Base-by-base conservation (phyloP, 2,329 filamentous ascomycete genomes). In the Pseudocercospora cruenta region DNA sequence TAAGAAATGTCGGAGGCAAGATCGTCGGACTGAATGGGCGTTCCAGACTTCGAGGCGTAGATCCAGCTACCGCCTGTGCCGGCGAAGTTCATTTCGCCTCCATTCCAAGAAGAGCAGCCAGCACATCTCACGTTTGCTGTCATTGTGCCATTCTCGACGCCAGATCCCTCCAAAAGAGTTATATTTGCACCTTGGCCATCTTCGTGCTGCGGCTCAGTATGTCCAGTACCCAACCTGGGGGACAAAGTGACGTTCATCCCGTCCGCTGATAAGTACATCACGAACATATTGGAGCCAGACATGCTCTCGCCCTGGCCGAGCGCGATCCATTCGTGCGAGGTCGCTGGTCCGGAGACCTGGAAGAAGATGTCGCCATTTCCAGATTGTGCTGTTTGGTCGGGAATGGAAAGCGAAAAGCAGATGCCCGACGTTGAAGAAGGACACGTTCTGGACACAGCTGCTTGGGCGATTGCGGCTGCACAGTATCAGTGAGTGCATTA, bases 241-340 rank as follows among this genome's bases (percentile, higher is more conserved):
- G 86, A 88, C 8, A 89, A 69, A 0, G 87, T 89, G 14, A 89
- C 84, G 67, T 87, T 88, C 53, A 76, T 81, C 28, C 84, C 82
- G 43, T 76, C 77, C 43, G 81, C 78, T 31, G 82, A 80, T n/a
- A 83, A 80, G 70, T 88, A 88, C 3, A 87, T 78, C 51, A 88
- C 77, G 72, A 88, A 88, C 53, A 88, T 87, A 73, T 87, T 86
- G 10, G 86, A 74, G 26, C 82, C 83, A n/a, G 75, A 70, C 87
- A 88, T 89, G 24, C 75, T 70, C 1, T 66, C 77, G n/a, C 87
- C 87, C 72, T 88, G 85, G 6, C 85, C 87, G 4, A 88, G 76
- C 7, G 80, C 84, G 36, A 87, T 80, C 83, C 84, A 89, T 76
- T 82, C 76, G 72, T 85, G 81, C 8, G 74, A 79, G 43, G 80